Percentiles rank a stretch among this genome's conserved stretches.
Evolutionary conservation across 257 asterid genomes (phyloP).

Genomic region (Ligustrum vulgare): DNA sequence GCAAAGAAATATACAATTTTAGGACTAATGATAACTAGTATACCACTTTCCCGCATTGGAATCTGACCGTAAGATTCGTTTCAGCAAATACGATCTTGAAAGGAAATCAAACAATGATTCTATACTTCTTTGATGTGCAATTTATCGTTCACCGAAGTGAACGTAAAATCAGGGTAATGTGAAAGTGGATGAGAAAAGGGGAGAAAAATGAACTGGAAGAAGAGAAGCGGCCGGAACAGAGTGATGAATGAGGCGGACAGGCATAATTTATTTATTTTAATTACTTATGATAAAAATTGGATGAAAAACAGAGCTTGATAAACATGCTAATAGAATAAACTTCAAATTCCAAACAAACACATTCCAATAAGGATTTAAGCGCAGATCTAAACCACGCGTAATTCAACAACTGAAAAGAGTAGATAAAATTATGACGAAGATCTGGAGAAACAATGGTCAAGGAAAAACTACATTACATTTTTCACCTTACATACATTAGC

Average conservation of each 20-base stretch:
- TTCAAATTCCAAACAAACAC: background rate
- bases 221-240: too few relatives aligned
- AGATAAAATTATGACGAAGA: conserved; percentile 2
- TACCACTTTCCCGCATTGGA: too few relatives aligned
- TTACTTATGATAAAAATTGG: background rate
- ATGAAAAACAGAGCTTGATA: background rate
- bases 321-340: background rate
- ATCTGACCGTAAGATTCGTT: too few relatives aligned
- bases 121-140: too few relatives aligned
- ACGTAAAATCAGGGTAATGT: too few relatives aligned
- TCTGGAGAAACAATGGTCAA: background rate
- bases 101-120: too few relatives aligned
- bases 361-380: background rate
- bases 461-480: background rate
- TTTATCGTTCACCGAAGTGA: too few relatives aligned
- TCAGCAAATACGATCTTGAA: too few relatives aligned
- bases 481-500: conserved; percentile 17
- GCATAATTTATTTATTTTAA: too few relatives aligned
- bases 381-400: conserved; percentile 11
- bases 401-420: background rate
- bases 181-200: too few relatives aligned
- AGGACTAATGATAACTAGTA: background rate
- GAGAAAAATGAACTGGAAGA: too few relatives aligned
- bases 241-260: too few relatives aligned
- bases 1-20: background rate